A percentile compares a stretch with the other conserved stretches of the same genome.
These are phyloP conservation scores for Limnanthes douglasii DNA, from an alignment of 345 rosid genomes.

Conservation along the genomic window DNA sequence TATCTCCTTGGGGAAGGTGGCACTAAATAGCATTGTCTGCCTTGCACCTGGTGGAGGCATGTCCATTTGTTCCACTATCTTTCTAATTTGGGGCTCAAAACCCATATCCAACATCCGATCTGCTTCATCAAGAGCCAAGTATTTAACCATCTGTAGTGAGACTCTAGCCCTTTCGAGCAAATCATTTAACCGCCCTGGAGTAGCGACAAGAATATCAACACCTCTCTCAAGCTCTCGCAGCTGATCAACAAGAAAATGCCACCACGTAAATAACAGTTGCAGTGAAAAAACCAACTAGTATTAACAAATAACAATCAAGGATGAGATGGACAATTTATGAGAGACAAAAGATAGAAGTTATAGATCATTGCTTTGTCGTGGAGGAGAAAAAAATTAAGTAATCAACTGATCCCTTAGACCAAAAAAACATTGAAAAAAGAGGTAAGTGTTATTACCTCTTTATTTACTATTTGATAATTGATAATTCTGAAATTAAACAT, in stretches of 20 bases:
- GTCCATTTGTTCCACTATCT: conserved; percentile 92
- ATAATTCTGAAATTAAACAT: no score
- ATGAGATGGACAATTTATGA: conserved; percentile 5
- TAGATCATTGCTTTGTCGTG: no score
- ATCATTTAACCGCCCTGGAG: conserved; percentile 97
- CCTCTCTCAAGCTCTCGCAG: conserved; percentile 93
- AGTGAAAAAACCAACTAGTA: no score
- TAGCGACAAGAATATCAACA: conserved; percentile 96
- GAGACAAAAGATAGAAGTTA: no score
- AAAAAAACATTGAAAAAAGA: no score
- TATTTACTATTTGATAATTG: no score
- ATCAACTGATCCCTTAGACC: no score
- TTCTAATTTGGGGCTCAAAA: conserved; percentile 96
- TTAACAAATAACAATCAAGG: conserved; percentile 4
- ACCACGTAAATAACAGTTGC: no score
- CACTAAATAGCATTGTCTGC: conserved; percentile 98
- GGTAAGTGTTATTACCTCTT: no score
- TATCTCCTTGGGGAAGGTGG: conserved; percentile 93
- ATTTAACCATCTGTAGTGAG: conserved; percentile 78
- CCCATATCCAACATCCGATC: conserved; percentile 99
- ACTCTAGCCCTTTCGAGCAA: conserved; percentile 94
- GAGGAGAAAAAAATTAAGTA: no score
- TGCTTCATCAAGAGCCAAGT: conserved; percentile 92
- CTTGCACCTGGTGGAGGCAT: conserved; percentile 84
- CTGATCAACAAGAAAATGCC: conserved; percentile 36